phyloP scores from a whole-genome alignment of 2,329 filamentous ascomycete species.

The Venturia oleaginea region DNA sequence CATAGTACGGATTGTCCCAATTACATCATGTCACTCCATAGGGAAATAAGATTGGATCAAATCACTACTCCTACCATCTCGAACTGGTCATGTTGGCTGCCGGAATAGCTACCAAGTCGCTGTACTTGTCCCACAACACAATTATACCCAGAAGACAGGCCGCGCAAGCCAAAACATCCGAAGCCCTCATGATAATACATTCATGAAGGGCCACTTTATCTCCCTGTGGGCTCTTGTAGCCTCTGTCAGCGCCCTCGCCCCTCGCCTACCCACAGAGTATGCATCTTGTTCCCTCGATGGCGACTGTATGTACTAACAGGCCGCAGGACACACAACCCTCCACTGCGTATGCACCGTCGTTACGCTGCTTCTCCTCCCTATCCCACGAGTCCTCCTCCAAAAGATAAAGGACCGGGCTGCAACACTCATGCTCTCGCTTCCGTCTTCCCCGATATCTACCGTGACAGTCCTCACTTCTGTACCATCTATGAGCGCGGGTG shows the following conservation, averaged over 20 bases:
- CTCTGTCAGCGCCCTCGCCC: not conserved
- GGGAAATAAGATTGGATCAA: not conserved
- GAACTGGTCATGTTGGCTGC: slow-evolving; percentile 1
- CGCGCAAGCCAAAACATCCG: not conserved
- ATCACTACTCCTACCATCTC: not conserved
- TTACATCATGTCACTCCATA: not conserved
- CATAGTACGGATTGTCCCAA: not conserved
- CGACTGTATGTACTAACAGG: not conserved
- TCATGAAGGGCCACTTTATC: not conserved
- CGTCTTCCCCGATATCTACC: not conserved
- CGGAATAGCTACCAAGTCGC: not conserved
- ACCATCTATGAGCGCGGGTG: not conserved
- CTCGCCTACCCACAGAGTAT: not conserved
- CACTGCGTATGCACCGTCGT: not conserved
- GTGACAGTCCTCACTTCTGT: not conserved
- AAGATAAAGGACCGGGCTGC: not conserved
- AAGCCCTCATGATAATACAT: not conserved
- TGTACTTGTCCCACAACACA: not conserved
- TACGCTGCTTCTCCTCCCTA: not conserved
- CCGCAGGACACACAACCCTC: not conserved
- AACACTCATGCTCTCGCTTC: not conserved
- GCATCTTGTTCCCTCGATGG: not conserved
- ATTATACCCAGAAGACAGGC: not conserved
- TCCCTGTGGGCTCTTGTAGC: not conserved
- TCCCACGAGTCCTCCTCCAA: not conserved